A percentile compares a stretch with the other conserved stretches of the same genome.
Evolutionary conservation across 2,329 filamentous ascomycete species (phyloP).

Genomic region (Cladosporium sp.): DNA sequence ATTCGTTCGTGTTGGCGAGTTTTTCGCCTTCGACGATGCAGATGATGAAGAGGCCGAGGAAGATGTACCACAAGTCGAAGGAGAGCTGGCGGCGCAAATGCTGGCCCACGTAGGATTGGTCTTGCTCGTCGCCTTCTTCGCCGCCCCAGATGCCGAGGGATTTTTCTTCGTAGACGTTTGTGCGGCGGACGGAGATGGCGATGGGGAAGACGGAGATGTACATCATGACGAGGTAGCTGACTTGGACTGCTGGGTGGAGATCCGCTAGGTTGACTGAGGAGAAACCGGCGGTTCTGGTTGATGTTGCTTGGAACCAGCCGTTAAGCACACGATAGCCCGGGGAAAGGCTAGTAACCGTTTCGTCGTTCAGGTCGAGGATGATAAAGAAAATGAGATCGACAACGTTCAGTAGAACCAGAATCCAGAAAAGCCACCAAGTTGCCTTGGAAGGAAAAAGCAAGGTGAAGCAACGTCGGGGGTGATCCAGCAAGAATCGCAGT

Average conservation of each 20-base stretch:
- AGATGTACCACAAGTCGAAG: slow-evolving; percentile 97
- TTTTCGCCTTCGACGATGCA: slow-evolving; percentile 76
- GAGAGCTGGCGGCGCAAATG: slow-evolving; percentile 91
- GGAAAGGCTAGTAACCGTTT: slow-evolving; percentile 62
- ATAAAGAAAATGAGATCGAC: slow-evolving; percentile 88
- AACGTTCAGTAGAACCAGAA: slow-evolving; percentile 75
- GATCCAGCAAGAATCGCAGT: slow-evolving; percentile 82
- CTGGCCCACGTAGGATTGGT: slow-evolving; percentile 79
- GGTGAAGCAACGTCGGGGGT: slow-evolving; percentile 93
- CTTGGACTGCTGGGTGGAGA: slow-evolving; percentile 85
- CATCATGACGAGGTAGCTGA: slow-evolving; percentile 98
- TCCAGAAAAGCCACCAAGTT: slow-evolving; percentile 93
- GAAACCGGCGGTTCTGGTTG: slow-evolving; percentile 88
- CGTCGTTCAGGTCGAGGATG: slow-evolving; percentile 76
- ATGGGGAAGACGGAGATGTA: slow-evolving; percentile 97
- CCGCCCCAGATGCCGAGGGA: slow-evolving; percentile 68
- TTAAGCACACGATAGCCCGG: slow-evolving; percentile 73
- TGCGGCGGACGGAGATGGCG: slow-evolving; percentile 87
- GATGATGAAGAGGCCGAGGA: slow-evolving; percentile 87
- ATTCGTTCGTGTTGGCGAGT: slow-evolving; percentile 57
- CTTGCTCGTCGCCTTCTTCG: slow-evolving; percentile 49
- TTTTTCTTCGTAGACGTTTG: slow-evolving; percentile 94
- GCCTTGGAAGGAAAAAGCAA: slow-evolving; percentile 83
- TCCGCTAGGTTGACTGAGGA: slow-evolving; percentile 70
- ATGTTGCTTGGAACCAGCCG: slow-evolving; percentile 83